Conservation (phyloP, 2,329 filamentous ascomycete genomes). For the Orbilia brochopaga region DNA sequence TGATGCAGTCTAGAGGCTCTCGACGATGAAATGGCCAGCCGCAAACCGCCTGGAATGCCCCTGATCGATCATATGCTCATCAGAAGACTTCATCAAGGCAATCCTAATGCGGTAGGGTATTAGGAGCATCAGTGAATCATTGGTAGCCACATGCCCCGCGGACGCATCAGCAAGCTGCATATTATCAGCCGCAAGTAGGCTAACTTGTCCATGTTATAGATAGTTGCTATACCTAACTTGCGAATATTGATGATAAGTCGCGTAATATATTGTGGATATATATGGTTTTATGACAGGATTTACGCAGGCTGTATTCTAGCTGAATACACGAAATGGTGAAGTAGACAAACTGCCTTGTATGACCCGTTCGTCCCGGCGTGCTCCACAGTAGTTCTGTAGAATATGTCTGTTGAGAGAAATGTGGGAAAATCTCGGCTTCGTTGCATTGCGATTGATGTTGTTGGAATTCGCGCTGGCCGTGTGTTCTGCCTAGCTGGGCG, state of each 20-base stretch:
- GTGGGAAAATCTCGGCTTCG: not conserved
- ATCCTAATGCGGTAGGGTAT: not conserved
- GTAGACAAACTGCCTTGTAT: no score
- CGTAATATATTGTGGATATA: no score
- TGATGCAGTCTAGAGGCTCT: no score
- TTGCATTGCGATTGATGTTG: slow-evolving; percentile 18
- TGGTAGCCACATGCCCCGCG: not conserved
- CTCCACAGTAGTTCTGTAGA: no score
- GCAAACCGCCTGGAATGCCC: not conserved
- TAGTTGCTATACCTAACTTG: no score
- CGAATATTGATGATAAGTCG: no score
- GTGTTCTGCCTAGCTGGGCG: slow-evolving; percentile 23
- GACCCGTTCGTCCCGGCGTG: no score
- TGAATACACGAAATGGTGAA: no score
- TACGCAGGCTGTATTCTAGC: no score
- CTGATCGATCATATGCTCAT: not conserved
- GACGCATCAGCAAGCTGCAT: not conserved
- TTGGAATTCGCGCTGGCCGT: slow-evolving; percentile 47
- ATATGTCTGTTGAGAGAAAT: not conserved
- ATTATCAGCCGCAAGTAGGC: slow-evolving; percentile 22
- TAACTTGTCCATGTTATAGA: not conserved
- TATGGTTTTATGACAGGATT: no score
- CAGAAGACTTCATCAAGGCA: slow-evolving; percentile 9
- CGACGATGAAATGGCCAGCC: not conserved
- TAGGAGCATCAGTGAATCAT: slow-evolving; percentile 6